Evolutionary conservation across 805 yeast genomes (phyloP).

Genomic region (Priceomyces carsonii): DNA sequence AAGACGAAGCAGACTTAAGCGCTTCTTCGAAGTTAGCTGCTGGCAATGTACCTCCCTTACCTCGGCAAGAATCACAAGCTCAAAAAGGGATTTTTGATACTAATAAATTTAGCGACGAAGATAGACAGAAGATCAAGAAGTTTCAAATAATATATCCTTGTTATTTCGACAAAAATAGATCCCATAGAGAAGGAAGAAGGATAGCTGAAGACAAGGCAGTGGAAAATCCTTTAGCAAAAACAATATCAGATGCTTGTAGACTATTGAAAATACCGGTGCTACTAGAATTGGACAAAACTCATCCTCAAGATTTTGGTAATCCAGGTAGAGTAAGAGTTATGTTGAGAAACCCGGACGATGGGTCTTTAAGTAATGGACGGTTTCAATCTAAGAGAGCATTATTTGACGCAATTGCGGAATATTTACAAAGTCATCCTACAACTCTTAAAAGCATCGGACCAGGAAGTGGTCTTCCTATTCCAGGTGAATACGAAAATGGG

Average conservation of each 20-base stretch:
- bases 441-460: conserved; percentile 54
- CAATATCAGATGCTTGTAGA: conserved; percentile 72
- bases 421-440: conserved; percentile 68
- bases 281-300: conserved; percentile 79
- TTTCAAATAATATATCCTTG: conserved; percentile 87
- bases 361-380: conserved; percentile 32
- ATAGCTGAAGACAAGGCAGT: conserved; percentile 70
- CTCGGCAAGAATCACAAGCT: conserved; percentile 9
- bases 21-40: conserved; percentile 12
- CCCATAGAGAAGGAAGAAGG: conserved; percentile 82
- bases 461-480: conserved; percentile 58
- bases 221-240: conserved; percentile 83
- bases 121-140: conserved; percentile 60
- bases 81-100: conserved; percentile 30
- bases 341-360: conserved; percentile 50
- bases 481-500: conserved; percentile 56
- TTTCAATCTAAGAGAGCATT: conserved; percentile 60
- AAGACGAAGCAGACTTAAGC: conserved; percentile 41
- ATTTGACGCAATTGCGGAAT: conserved; percentile 58
- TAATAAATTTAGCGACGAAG: conserved; percentile 49
- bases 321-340: conserved; percentile 92
- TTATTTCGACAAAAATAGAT: conserved; percentile 79
- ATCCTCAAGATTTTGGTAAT: conserved; percentile 96
- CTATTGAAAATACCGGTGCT: conserved; percentile 41
- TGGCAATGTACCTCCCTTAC: conserved; percentile 11